A percentile compares a stretch with the other conserved stretches of the same genome.
Conservation (phyloP, 208 protist genomes). For the Entamoeba moshkovskii region DNA sequence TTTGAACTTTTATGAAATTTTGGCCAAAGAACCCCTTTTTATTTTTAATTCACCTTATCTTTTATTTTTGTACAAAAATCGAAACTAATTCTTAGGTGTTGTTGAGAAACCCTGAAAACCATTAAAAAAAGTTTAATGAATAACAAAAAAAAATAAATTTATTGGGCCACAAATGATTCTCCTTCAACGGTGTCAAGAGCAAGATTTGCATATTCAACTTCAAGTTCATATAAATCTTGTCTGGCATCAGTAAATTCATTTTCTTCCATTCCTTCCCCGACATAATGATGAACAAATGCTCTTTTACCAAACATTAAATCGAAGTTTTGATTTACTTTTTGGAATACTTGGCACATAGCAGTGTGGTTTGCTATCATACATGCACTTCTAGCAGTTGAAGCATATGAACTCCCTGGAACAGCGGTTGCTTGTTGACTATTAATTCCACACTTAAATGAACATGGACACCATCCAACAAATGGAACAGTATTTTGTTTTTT, state of each 20-base stretch:
- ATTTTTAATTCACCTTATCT: no score
- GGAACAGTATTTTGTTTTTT: constrained; percentile 56
- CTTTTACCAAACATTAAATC: constrained; percentile 55
- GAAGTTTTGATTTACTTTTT: constrained; percentile 49
- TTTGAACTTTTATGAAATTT: no score
- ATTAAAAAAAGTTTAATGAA: no score
- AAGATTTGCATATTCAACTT: constrained; percentile 54
- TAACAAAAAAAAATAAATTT: no score
- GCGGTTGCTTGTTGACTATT: constrained; percentile 82
- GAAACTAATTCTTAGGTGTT: no score
- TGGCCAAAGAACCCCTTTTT: no score
- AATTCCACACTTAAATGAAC: constrained; percentile 72
- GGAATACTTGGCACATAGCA: constrained; percentile 50
- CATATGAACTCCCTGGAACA: constrained; percentile 74
- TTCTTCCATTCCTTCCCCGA: constrained; percentile 56
- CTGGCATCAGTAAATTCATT: constrained; percentile 52
- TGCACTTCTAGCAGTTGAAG: constrained; percentile 40
- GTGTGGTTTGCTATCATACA: constrained; percentile 52
- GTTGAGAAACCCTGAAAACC: no score
- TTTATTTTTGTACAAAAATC: no score
- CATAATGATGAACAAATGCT: constrained; percentile 60
- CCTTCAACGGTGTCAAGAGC: constrained; percentile 38
- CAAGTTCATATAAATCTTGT: constrained; percentile 49
- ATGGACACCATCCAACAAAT: constrained; percentile 56
- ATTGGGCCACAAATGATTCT: not conserved